phyloP scores from a whole-genome alignment of 2,329 filamentous ascomycete species.

The Microcyclosporella mali region DNA sequence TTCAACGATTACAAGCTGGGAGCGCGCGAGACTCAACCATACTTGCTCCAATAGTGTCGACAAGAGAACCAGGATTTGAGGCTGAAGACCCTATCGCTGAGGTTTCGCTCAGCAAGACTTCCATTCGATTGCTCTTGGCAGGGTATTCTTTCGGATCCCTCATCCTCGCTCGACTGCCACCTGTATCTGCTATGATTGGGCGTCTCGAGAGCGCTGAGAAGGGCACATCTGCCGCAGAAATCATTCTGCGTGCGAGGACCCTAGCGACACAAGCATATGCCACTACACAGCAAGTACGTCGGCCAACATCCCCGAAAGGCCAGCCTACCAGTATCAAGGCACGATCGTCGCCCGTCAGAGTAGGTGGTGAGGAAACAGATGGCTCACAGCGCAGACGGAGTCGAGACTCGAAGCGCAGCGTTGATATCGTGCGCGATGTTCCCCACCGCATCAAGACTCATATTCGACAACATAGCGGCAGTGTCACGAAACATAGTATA shows the following conservation, averaged over 20 bases:
- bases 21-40: neutral
- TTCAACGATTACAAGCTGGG: slow-evolving; percentile 47
- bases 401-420: slow-evolving; percentile 34
- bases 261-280: slow-evolving; percentile 58
- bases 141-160: slow-evolving; percentile 92
- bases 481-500: slow-evolving; percentile 2
- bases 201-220: slow-evolving; percentile 50
- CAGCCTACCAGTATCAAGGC: slow-evolving; percentile 8
- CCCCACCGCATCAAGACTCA: slow-evolving; percentile 30
- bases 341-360: slow-evolving; percentile 17
- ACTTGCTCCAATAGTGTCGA: slow-evolving; percentile 4
- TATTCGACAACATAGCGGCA: slow-evolving; percentile 19
- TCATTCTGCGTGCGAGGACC: slow-evolving; percentile 62
- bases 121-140: slow-evolving; percentile 51
- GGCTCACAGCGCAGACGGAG: slow-evolving; percentile 36
- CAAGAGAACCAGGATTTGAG: slow-evolving; percentile 1
- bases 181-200: slow-evolving; percentile 49
- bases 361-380: slow-evolving; percentile 45
- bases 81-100: neutral
- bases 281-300: slow-evolving; percentile 32
- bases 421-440: slow-evolving; percentile 34
- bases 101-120: neutral
- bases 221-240: slow-evolving; percentile 60
- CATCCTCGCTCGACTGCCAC: slow-evolving; percentile 67
- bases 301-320: slow-evolving; percentile 28